phyloP scores from a whole-genome alignment of 2,329 filamentous ascomycete genomes.

The Penicillium sp. region DNA sequence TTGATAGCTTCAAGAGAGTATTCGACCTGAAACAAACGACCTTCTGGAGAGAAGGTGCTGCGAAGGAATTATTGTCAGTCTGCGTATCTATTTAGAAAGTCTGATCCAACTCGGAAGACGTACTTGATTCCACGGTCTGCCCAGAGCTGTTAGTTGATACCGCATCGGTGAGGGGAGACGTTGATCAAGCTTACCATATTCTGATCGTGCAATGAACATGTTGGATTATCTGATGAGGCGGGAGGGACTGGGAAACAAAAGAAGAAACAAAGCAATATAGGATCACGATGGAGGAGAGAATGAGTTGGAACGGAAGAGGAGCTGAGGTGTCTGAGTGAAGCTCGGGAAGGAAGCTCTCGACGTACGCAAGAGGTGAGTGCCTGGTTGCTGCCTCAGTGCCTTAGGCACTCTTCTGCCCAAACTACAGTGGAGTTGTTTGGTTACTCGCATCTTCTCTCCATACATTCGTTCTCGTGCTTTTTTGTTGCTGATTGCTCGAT shows the following conservation, averaged over 20 bases:
- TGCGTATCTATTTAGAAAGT: conserved; percentile 5
- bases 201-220: conserved; percentile 99
- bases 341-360: conserved; percentile 33
- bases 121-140: conserved; percentile 97
- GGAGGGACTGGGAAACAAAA: not conserved
- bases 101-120: conserved; percentile 34
- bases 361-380: conserved; percentile 40
- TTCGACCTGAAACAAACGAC: conserved; percentile 99
- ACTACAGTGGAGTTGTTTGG: conserved; percentile 16
- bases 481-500: not conserved
- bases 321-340: conserved; percentile 25
- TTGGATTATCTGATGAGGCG: conserved; percentile 50
- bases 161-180: conserved; percentile 18
- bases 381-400: conserved; percentile 28
- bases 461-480: conserved; percentile 1
- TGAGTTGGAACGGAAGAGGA: conserved; percentile 10
- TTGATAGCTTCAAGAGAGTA: conserved; percentile 99
- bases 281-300: conserved; percentile 6
- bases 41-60: conserved; percentile 99
- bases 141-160: conserved; percentile 17
- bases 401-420: conserved; percentile 17
- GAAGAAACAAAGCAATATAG: conserved; percentile 1
- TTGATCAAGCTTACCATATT: conserved; percentile 77
- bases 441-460: conserved; percentile 11
- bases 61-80: conserved; percentile 25